Evolutionary conservation across 495 filamentous ascomycete species (phyloP), one percentile per base, ranked within the genome.

Genomic region (Annulohypoxylon maeteangense): DNA sequence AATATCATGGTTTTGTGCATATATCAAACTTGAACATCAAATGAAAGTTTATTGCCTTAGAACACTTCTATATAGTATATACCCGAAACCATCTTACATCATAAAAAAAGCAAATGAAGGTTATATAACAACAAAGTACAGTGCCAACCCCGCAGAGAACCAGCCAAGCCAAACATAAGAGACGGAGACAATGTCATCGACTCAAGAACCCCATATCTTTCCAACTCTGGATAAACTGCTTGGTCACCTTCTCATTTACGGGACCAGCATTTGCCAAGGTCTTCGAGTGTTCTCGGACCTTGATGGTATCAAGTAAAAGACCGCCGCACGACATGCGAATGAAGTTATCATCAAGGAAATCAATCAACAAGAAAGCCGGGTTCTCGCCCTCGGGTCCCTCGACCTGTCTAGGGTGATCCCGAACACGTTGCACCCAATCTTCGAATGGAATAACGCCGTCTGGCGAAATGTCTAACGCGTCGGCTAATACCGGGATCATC

Each of bases 251-350:
- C 0, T 72, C 76, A 51, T 68, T 72, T 32, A 87, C 81, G 0
- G 82, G 81, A 0, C 77, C 75, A 0, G 74, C 72, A 8, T 29
- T 58, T 0, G 62, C 50, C 48, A 87, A 69, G 7, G 83, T 84
- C 31, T 72, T 45, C 14, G 84, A 87, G 72, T 87, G 84, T 67
- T 85, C 79, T 12, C 67, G 47, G 12, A 69, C 70, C 55, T 81
- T 80, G 11, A 55, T 65, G 1, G 80, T 83, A 58, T 82, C 83
- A 68, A 88, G 65, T 0, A 87, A 11, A 4, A 88, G 69, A 0
- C 83, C 84, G n/a, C 84, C 83, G 56, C 87, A 89, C 0, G 82
- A 83, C 86, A 89, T 87, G 7, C 82, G 75, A 7, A 82, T 14
- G 47, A 84, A 89, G 50, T 87, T 78, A n/a, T 75, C 70, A 14